These are phyloP conservation scores for Brassica juncea DNA, from an alignment of 345 rosid species.

Conservation along the genomic window DNA sequence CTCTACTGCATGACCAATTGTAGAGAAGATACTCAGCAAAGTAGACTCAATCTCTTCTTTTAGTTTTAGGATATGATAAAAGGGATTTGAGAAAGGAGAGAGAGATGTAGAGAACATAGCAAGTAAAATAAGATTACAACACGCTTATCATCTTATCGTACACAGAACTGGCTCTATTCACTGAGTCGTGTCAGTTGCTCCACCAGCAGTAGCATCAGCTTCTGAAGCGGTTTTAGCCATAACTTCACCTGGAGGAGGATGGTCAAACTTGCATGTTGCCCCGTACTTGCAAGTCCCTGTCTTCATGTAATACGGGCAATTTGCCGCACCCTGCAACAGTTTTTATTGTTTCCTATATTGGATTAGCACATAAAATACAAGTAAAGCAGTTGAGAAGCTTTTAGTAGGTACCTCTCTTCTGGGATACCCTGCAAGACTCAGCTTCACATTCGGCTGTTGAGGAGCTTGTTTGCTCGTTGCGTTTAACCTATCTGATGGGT, in stretches of 20 bases:
- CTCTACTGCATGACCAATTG: neutral
- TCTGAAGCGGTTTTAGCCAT: slow-evolving; percentile 53
- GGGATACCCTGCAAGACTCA: slow-evolving; percentile 91
- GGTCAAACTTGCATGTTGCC: slow-evolving; percentile 84
- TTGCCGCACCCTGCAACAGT: slow-evolving; percentile 60
- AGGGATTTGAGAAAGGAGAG: neutral
- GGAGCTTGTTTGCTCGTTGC: slow-evolving; percentile 47
- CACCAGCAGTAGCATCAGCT: slow-evolving; percentile 35
- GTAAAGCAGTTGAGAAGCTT: neutral
- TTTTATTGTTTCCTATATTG: neutral
- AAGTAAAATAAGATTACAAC: slow-evolving; percentile 31
- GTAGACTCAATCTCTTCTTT: slow-evolving; percentile 26
- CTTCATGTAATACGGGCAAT: slow-evolving; percentile 93
- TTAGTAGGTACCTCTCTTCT: slow-evolving; percentile 74
- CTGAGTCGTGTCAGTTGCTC: slow-evolving; percentile 26
- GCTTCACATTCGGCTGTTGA: slow-evolving; percentile 57
- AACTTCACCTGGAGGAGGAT: slow-evolving; percentile 95
- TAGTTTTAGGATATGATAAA: slow-evolving; percentile 11
- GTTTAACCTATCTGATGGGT: slow-evolving; percentile 69
- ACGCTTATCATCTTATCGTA: slow-evolving; percentile 33
- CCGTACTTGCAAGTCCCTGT: slow-evolving; percentile 90
- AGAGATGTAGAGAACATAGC: slow-evolving; percentile 8
- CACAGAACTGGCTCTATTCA: slow-evolving; percentile 30
- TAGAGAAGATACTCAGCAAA: slow-evolving; percentile 3
- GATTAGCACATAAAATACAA: slow-evolving; percentile 22